Evolutionary conservation across 306 rosid genomes (phyloP).

Genomic region (Glycine tomentella): DNA sequence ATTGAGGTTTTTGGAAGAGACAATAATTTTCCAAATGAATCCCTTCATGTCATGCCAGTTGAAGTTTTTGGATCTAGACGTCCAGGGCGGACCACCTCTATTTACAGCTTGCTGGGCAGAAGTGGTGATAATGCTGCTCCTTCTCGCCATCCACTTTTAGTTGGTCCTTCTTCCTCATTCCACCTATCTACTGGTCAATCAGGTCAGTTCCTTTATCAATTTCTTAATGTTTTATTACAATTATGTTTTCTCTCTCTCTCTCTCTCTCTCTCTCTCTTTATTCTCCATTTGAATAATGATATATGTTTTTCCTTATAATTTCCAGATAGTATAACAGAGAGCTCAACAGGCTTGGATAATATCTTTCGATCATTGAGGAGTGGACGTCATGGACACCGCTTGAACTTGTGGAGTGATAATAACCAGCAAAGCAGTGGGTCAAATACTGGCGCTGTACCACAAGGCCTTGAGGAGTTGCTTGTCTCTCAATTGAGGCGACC

Average conservation of each 20-base stretch:
- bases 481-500: slow-evolving; percentile 89
- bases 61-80: slow-evolving; percentile 98
- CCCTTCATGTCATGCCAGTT: slow-evolving; percentile 95
- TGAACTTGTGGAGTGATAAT: slow-evolving; percentile 85
- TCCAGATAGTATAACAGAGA: slow-evolving; percentile 70
- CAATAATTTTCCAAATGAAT: slow-evolving; percentile 79
- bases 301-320: neutral
- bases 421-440: slow-evolving; percentile 82
- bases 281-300: slow-evolving; percentile 2
- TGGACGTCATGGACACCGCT: slow-evolving; percentile 95
- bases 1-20: slow-evolving; percentile 97
- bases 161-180: slow-evolving; percentile 79
- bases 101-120: slow-evolving; percentile 93
- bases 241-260: neutral
- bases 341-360: slow-evolving; percentile 75
- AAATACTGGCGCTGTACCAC: slow-evolving; percentile 68
- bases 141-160: slow-evolving; percentile 88
- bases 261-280: neutral
- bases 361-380: slow-evolving; percentile 87
- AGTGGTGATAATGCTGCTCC: slow-evolving; percentile 82
- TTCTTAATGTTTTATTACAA: slow-evolving; percentile 12
- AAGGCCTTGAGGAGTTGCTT: slow-evolving; percentile 92
- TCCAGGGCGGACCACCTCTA: slow-evolving; percentile 93
- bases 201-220: slow-evolving; percentile 47
- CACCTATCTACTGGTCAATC: slow-evolving; percentile 66